Base-by-base conservation (phyloP, 2,329 filamentous ascomycete genomes). In the Magnaporthiopsis rhizophila region DNA sequence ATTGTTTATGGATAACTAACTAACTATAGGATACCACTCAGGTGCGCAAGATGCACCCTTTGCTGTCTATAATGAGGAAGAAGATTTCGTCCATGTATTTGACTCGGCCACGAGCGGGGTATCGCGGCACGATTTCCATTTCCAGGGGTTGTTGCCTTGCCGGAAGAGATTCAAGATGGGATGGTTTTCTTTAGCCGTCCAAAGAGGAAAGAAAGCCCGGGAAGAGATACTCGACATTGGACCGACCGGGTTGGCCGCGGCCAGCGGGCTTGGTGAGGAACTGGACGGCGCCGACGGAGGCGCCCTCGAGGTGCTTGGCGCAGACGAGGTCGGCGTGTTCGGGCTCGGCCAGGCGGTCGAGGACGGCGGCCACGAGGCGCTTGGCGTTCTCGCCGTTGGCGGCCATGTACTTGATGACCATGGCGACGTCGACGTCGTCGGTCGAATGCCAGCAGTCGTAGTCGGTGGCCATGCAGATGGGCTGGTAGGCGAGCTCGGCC, bases 391-490 rank as follows among this genome's bases (percentile, higher is more conserved):
- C 83, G 63, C 90, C 84, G 77, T 99, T 99, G 69, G 92, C 89
- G 74, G 90, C 89, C 95, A 99, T 99, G 78, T 96, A 91, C 66
- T 87, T 89, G 87, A 97, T 91, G 64, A 99, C 95, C 90, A 98
- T 96, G 76, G 93, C 91, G 28, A 99, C 95, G 67, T 92, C 93
- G 67, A 99, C 95, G 68, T 90, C 91, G 65, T 87, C 89, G 61
- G 84, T 85, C 26, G 85, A 87, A 74, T 93, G 90, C 95, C 95
- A 99, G 86, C 94, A 98, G 81, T 99, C 95, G 77, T 99, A 99
- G 81, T 99, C 95, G 34, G 95, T 99, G 45, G 92, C 91, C 95
- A 99, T 99, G 83, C 94, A 97, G 73, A 99, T 96, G 86, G 97
- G 96, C 80, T 96, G 92, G 78, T 98, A 98, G 50, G 89, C 90